phyloP scores from a whole-genome alignment of 2,329 filamentous ascomycete genomes.

The Claviceps cyperi region DNA sequence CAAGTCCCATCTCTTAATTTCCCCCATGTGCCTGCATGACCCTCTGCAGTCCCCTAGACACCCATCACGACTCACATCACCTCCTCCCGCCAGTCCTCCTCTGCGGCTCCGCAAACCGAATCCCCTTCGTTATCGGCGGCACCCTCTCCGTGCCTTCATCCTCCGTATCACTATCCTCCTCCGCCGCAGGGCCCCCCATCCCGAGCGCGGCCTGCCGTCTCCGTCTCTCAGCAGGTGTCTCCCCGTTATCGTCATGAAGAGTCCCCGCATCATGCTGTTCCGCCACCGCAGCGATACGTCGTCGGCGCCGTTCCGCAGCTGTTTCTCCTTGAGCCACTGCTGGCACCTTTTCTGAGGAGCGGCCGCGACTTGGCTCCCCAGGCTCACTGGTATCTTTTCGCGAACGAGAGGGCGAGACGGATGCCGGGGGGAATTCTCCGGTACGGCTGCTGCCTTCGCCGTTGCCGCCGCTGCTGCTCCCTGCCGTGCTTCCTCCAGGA shows the following conservation, averaged over 20 bases:
- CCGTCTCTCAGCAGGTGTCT: conserved; percentile 62
- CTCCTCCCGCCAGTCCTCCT: conserved; percentile 1
- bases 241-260: conserved; percentile 25
- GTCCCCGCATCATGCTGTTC: conserved; percentile 21
- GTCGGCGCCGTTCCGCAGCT: conserved; percentile 47
- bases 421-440: conserved; percentile 7
- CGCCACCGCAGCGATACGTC: conserved; percentile 42
- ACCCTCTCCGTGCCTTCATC: conserved; percentile 43
- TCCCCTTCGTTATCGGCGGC: conserved; percentile 37
- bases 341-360: not conserved
- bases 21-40: too few species aligned
- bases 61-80: not conserved
- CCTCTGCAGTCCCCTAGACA: too few species aligned
- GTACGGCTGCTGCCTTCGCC: conserved; percentile 10
- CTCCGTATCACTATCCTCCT: conserved; percentile 34
- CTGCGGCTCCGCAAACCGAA: conserved; percentile 42
- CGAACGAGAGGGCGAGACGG: conserved; percentile 9
- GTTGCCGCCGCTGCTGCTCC: conserved; percentile 7
- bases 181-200: conserved; percentile 29
- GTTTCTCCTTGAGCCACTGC: conserved; percentile 38
- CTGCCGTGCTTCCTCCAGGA: conserved; percentile 1
- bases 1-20: too few species aligned
- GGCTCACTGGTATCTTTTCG: not conserved
- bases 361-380: not conserved
- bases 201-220: conserved; percentile 62